Conservation (phyloP, 2,329 filamentous ascomycete genomes). For the Aspergillus neotritici region DNA sequence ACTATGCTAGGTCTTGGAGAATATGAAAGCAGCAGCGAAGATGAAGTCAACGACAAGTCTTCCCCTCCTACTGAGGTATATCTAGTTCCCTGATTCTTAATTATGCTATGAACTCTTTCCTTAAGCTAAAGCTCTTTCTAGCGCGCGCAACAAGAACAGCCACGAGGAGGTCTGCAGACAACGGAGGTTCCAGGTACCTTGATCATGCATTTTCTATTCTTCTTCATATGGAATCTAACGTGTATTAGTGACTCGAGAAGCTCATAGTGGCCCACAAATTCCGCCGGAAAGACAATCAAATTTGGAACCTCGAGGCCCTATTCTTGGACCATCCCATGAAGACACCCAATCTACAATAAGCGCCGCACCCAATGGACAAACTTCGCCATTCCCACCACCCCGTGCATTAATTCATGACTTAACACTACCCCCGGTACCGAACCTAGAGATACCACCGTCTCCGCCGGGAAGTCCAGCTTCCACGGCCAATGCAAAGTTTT, state of each 20-base stretch:
- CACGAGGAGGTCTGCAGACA: slow-evolving; percentile 2
- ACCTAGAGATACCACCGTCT: slow-evolving; percentile 42
- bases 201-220: background rate
- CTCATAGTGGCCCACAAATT: background rate
- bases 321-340: slow-evolving; percentile 34
- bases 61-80: slow-evolving; percentile 21
- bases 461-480: slow-evolving; percentile 43
- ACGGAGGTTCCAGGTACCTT: slow-evolving; percentile 7
- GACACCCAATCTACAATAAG: slow-evolving; percentile 12
- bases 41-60: slow-evolving; percentile 28
- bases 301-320: slow-evolving; percentile 22
- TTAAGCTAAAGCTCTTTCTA: slow-evolving; percentile 9
- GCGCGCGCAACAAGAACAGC: slow-evolving; percentile 5
- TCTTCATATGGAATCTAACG: background rate
- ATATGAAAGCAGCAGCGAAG: slow-evolving; percentile 44
- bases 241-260: slow-evolving; percentile 3
- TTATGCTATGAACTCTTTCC: background rate
- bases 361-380: slow-evolving; percentile 10
- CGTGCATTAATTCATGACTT: slow-evolving; percentile 51
- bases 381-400: slow-evolving; percentile 47
- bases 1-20: slow-evolving; percentile 38
- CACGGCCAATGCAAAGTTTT: slow-evolving; percentile 51
- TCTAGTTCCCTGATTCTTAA: background rate
- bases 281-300: slow-evolving; percentile 2
- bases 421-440: slow-evolving; percentile 46